Base-by-base conservation (phyloP, 179 eudicot species). In the Dionaea muscipula region DNA sequence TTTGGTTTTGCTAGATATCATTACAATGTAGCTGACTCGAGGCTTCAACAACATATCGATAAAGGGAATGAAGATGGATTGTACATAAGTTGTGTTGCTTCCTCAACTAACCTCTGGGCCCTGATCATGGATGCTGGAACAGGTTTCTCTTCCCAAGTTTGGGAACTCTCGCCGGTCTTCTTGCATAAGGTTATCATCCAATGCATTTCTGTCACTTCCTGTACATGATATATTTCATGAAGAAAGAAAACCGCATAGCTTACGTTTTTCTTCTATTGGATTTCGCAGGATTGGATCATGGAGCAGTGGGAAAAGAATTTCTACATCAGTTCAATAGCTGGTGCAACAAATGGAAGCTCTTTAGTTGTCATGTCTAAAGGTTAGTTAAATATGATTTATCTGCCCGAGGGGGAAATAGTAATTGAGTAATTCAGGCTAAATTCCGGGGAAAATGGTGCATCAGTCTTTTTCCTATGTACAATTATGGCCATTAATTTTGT, bases 321-420 rank as follows among this genome's bases (percentile, higher is more conserved):
- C 66, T 85, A 85, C 70, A 85, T 85, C 55, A 85, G 90, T 57
- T 77, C 95, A 41, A 77, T 85, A 50, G 95, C 90, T 59, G 95
- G 95, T 59, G 81, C 86, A 10, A 28, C 71, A 60, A 82, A 73
- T 60, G 95, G 95, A 41, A 83, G 86, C 59, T 85, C 95, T 33
- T 68, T 85, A 73, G 95, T 85, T 28, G 82, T 85, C 23, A 85
- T 85, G 95, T 85, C 95, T 51, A 78, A 79, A 77, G 94, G 94
- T 84, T 64, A 27, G 70, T 55, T 56, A 14, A 47, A 28, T 9
- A 21, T n/a, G 45, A 1, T 23, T 11, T 35, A 1, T 10, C 3
- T 26, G 10, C 33, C 11, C 8, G 17, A 13, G 28, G 49, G 4
- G 4, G 4, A 20, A 27, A 16, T 11, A 21, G 22, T 11, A 44